Evolutionary conservation across 768 basidiomycete species (phyloP).

Genomic region (Pleurotus eryngii): DNA sequence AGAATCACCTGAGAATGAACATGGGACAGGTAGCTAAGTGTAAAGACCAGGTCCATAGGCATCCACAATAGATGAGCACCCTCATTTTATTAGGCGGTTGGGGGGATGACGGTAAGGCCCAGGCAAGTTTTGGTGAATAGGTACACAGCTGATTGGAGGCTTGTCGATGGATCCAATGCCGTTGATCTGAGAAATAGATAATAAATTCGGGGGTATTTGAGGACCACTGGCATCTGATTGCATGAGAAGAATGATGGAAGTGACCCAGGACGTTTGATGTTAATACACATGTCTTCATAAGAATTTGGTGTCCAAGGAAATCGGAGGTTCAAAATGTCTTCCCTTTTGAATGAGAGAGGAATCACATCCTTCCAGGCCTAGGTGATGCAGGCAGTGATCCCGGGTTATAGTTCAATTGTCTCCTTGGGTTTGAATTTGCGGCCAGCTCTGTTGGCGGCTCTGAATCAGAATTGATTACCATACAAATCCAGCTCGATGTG

Average conservation of each 20-base stretch:
- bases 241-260: too few species aligned
- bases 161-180: not conserved
- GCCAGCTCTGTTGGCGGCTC: conserved; percentile 76
- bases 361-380: too few species aligned
- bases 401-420: conserved; percentile 62
- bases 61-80: not conserved
- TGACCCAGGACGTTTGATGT: too few species aligned
- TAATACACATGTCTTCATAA: too few species aligned
- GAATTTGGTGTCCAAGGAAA: not conserved
- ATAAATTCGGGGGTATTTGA: not conserved
- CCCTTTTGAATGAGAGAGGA: not conserved
- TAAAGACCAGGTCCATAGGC: too few species aligned
- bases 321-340: not conserved
- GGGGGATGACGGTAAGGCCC: not conserved
- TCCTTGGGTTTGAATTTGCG: conserved; percentile 87
- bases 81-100: not conserved
- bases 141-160: not conserved
- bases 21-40: not conserved
- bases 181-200: conserved; percentile 3
- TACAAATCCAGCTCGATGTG: conserved; percentile 75
- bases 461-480: conserved; percentile 84
- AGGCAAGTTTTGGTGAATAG: not conserved
- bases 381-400: too few species aligned
- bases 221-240: too few species aligned
- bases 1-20: not conserved